Evolutionary conservation across 257 asterid genomes (phyloP).

Genomic region (Schizonepeta tenuifolia): DNA sequence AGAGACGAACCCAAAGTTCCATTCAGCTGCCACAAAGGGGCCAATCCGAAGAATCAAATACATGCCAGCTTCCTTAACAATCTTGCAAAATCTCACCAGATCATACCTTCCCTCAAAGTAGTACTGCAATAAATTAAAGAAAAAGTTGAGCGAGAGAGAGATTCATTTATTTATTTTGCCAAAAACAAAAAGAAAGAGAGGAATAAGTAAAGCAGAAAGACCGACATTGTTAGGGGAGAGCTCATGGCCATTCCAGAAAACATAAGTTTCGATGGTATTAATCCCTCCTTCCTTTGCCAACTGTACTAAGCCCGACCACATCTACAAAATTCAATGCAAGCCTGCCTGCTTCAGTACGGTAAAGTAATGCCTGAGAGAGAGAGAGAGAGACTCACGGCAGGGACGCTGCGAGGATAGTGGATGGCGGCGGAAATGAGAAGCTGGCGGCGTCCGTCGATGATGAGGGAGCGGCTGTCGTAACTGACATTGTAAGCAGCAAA

Average conservation of each 20-base stretch:
- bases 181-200: background rate
- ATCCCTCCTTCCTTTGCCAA: slow-evolving; percentile 89
- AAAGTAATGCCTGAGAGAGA: background rate
- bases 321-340: slow-evolving; percentile 42
- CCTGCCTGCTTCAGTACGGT: background rate
- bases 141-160: background rate
- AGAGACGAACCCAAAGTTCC: slow-evolving; percentile 77
- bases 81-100: slow-evolving; percentile 78
- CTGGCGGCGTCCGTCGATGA: slow-evolving; percentile 82
- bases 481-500: slow-evolving; percentile 62
- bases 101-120: slow-evolving; percentile 93
- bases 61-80: slow-evolving; percentile 76
- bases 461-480: slow-evolving; percentile 79
- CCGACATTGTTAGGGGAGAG: slow-evolving; percentile 74
- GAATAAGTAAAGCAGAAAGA: slow-evolving; percentile 20
- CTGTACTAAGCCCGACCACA: slow-evolving; percentile 90
- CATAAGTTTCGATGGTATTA: slow-evolving; percentile 83
- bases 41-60: slow-evolving; percentile 89
- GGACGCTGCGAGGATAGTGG: slow-evolving; percentile 97
- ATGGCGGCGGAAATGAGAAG: slow-evolving; percentile 86
- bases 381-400: slow-evolving; percentile 54
- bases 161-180: background rate
- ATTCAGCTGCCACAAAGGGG: slow-evolving; percentile 92
- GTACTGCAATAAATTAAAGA: slow-evolving; percentile 47
- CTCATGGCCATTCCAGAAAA: slow-evolving; percentile 95